Conservation (phyloP, 2,329 filamentous ascomycete genomes). For the Fusarium pininemorale region DNA sequence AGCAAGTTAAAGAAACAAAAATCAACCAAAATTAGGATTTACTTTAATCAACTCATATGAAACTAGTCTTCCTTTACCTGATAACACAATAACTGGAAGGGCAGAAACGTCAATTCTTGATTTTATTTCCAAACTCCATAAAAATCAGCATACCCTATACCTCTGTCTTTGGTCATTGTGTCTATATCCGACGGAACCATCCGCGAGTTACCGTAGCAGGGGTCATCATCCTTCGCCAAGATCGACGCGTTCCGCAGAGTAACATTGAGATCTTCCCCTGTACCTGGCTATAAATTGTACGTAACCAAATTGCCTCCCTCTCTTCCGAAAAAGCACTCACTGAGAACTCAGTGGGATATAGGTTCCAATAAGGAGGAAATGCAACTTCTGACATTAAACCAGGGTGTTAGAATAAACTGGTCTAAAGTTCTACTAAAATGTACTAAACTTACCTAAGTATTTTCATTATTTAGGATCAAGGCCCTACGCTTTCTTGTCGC, state of each 20-base stretch:
- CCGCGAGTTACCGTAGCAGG: not conserved
- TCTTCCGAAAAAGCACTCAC: not conserved
- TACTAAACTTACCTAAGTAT: no score
- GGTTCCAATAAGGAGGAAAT: not conserved
- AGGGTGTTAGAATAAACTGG: no score
- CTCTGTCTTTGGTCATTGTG: no score
- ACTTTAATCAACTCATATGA: fast-evolving
- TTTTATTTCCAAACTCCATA: not conserved
- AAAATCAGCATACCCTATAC: not conserved
- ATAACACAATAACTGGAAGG: not conserved
- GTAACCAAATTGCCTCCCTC: not conserved
- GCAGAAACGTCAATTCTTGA: not conserved
- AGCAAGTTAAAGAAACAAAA: not conserved
- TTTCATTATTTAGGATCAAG: no score
- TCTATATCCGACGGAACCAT: not conserved
- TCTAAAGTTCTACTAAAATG: no score
- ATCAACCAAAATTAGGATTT: not conserved
- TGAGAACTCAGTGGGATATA: not conserved
- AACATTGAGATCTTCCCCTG: conserved; percentile 19
- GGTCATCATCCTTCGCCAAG: not conserved
- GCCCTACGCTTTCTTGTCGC: no score
- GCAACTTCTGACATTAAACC: no score
- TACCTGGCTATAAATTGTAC: not conserved
- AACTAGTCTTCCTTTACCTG: not conserved
- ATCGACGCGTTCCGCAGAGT: not conserved